Conservation (phyloP, 2,329 filamentous ascomycete species). For the Fusarium sp. region DNA sequence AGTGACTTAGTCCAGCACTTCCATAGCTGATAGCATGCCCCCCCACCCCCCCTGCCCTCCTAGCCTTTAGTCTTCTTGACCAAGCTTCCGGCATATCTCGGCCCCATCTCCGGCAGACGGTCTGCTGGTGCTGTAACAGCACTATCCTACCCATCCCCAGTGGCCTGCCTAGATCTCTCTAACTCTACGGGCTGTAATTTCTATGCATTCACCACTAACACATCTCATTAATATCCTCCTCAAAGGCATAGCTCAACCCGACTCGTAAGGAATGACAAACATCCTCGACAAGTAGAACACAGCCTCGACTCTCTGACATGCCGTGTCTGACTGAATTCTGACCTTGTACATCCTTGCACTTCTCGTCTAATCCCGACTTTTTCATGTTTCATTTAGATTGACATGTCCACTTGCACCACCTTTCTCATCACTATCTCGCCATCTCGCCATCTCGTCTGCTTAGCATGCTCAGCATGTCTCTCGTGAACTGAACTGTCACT, state of each 20-base stretch:
- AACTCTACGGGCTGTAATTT: neutral
- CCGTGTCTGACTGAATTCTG: neutral
- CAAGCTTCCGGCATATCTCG: constrained; percentile 19
- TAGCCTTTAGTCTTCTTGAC: constrained; percentile 1
- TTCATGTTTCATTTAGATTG: constrained; percentile 34
- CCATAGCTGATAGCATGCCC: no score
- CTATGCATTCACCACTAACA: constrained; percentile 6
- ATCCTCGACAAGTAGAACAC: neutral
- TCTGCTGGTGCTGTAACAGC: neutral
- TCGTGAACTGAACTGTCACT: neutral
- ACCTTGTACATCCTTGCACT: constrained; percentile 16
- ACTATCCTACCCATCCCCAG: neutral
- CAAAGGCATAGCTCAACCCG: constrained; percentile 1
- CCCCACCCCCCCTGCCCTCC: neutral
- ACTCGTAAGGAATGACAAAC: constrained; percentile 24
- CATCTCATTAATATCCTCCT: constrained; percentile 1
- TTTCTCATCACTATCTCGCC: constrained; percentile 5
- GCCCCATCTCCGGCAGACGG: constrained; percentile 10
- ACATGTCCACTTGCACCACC: constrained; percentile 25
- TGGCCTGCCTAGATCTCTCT: neutral
- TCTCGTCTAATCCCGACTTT: constrained; percentile 10
- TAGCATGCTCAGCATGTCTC: constrained; percentile 6
- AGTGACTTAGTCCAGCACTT: no score
- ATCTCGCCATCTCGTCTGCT: neutral
- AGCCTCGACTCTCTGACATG: constrained; percentile 9